Base-by-base conservation (phyloP, 768 basidiomycete species). In the Mycena filopes region DNA sequence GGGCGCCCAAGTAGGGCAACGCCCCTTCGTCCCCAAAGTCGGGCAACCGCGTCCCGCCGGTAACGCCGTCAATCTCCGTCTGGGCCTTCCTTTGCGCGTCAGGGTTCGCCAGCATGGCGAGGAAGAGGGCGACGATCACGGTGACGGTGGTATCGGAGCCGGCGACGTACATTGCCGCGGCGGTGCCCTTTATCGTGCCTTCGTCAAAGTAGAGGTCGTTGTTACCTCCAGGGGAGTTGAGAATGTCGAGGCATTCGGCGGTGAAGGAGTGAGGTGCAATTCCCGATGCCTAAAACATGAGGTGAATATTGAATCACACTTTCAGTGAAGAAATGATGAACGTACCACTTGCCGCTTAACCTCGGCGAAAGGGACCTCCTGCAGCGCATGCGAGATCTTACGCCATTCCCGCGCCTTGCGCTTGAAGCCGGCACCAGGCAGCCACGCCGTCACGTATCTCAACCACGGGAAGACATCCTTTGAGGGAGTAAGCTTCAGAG, bases 391-490 rank as follows among this genome's bases (percentile, higher is more conserved):
- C 7, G 51, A 25, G 7, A 54, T 11, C 16, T 41, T 54, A 21
- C 15, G 40, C 51, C 51, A 54, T 18, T 23, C 13, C 25, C 7
- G 10, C 4, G 51, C 51, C 16, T 54, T 33, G 6, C 51, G 25
- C 16, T 54, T 21, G 51, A 54, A 54, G 15, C 18, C 38, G 16
- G 51, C 51, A 4, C 51, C 51, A 26, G 51, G 51, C 3, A 54
- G 5, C 51, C 51, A 54, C 9, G 13, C 8, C 7, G 51, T 36
- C 5, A 54, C 21, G 38, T 54, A 54, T 54, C 41, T 54, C 38
- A 54, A 41, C 6, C 7, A 21, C 16, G 51, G 51, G 21, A 54
- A 25, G 13, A 23, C 26, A 20, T 54, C 51, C 51, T 54, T 4
- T 2, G 6, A n/a, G n/a, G 38, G 38, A 15, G 25, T 23, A 15